A percentile compares a stretch with the other conserved stretches of the same genome.
Conservation (phyloP, 108 stramenopile species). For the Conticribra weissflogii region DNA sequence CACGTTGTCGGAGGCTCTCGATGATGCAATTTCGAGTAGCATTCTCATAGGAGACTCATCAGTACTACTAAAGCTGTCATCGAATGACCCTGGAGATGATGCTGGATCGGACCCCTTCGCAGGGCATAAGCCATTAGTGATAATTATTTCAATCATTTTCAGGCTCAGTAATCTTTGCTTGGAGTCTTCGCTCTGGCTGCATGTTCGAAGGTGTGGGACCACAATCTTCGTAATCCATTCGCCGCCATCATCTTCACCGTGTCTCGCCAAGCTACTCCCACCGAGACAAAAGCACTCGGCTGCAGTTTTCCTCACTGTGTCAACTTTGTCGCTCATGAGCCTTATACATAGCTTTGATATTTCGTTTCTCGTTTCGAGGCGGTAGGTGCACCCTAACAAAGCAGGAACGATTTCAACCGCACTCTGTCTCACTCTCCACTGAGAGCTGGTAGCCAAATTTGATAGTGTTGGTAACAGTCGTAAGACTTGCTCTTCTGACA, state of each 20-base stretch:
- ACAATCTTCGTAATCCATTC: constrained; percentile 87
- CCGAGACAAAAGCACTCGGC: constrained; percentile 87
- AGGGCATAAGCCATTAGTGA: constrained; percentile 56
- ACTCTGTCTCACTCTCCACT: constrained; percentile 90
- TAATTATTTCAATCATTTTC: constrained; percentile 86
- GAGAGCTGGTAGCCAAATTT: constrained; percentile 77
- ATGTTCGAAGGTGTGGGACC: constrained; percentile 71
- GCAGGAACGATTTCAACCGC: constrained; percentile 94
- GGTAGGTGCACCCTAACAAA: constrained; percentile 81
- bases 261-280: constrained; percentile 81
- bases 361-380: constrained; percentile 79
- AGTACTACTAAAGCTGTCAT: constrained; percentile 9
- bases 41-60: constrained; percentile 59
- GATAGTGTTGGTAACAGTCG: constrained; percentile 84
- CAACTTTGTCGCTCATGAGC: constrained; percentile 82
- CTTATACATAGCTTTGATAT: constrained; percentile 79
- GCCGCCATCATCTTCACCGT: constrained; percentile 75
- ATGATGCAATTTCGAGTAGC: constrained; percentile 69
- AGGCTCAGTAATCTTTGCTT: constrained; percentile 80
- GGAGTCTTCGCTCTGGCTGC: constrained; percentile 63
- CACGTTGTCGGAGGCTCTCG: constrained; percentile 71
- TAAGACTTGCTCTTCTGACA: constrained; percentile 84
- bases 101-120: constrained; percentile 9
- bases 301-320: constrained; percentile 83
- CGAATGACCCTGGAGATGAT: constrained; percentile 9